phyloP scores from a whole-genome alignment of 1,139 yeast species.

The Debaryomyces fabryi region DNA sequence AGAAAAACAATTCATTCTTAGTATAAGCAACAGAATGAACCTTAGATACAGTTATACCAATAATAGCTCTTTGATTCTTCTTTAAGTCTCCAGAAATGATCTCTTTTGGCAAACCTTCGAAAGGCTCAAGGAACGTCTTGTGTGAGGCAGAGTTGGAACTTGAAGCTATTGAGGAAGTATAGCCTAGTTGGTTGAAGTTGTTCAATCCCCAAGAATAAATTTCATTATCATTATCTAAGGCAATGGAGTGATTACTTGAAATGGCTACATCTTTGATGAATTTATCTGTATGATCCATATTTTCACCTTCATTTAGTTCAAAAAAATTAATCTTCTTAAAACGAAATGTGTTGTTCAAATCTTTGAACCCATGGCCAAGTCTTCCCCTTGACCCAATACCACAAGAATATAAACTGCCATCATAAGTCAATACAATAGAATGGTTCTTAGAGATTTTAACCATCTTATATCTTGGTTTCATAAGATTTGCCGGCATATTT shows the following conservation, averaged over 20 bases:
- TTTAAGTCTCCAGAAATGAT: conserved; percentile 52
- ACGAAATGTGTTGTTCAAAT: conserved; percentile 36
- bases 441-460: conserved; percentile 67
- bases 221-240: conserved; percentile 50
- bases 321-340: conserved; percentile 39
- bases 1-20: conserved; percentile 53
- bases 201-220: conserved; percentile 83
- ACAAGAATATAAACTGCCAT: conserved; percentile 56
- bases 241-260: conserved; percentile 70
- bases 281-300: conserved; percentile 21
- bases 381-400: conserved; percentile 78
- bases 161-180: conserved; percentile 33
- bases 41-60: conserved; percentile 69
- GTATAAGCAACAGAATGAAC: conserved; percentile 72
- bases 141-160: conserved; percentile 18
- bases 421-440: conserved; percentile 59
- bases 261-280: conserved; percentile 47
- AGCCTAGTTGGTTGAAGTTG: conserved; percentile 66
- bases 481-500: conserved; percentile 20
- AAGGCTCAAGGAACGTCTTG: conserved; percentile 35
- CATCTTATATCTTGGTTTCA: conserved; percentile 45
- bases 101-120: conserved; percentile 50
- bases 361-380: conserved; percentile 56
- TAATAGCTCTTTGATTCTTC: conserved; percentile 27
- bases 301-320: conserved; percentile 17